Conservation (phyloP, 345 rosid species). For the Brassica nigra region DNA sequence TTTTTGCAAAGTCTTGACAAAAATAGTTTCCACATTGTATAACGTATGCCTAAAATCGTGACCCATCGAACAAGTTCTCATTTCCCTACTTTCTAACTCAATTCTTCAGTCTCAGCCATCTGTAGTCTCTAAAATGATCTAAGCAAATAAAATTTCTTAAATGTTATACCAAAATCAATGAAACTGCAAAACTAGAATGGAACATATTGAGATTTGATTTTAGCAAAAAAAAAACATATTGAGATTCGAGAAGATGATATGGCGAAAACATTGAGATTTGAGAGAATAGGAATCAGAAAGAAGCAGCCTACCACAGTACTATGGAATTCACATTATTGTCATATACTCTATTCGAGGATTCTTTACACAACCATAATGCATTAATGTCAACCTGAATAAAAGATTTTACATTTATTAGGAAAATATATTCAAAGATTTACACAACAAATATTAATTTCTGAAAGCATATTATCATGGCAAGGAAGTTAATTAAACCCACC, state of each 20-base stretch:
- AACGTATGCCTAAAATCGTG: constrained; percentile 2
- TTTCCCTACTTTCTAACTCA: constrained; percentile 1
- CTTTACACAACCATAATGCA: not conserved
- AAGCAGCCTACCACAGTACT: constrained; percentile 26
- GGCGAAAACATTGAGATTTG: not conserved
- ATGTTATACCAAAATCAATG: not conserved
- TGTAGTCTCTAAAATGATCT: not conserved
- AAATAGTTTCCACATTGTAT: not conserved
- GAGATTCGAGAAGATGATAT: not conserved
- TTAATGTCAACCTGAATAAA: not conserved
- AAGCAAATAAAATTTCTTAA: not conserved
- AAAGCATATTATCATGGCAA: constrained; percentile 11
- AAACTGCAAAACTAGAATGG: not conserved
- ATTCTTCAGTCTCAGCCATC: not conserved
- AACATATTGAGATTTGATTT: not conserved
- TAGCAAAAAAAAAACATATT: too few relatives aligned
- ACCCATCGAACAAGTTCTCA: constrained; percentile 5
- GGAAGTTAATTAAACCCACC: constrained; percentile 10
- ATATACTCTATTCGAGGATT: not conserved
- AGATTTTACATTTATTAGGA: constrained; percentile 10
- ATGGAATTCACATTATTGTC: constrained; percentile 8
- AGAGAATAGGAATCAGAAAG: constrained; percentile 26
- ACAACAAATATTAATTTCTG: not conserved
- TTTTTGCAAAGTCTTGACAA: not conserved
- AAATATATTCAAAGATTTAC: constrained; percentile 11